These are phyloP conservation scores for Scleromitrula shiraiana DNA, from an alignment of 2,329 filamentous ascomycete genomes.

Conservation along the genomic window DNA sequence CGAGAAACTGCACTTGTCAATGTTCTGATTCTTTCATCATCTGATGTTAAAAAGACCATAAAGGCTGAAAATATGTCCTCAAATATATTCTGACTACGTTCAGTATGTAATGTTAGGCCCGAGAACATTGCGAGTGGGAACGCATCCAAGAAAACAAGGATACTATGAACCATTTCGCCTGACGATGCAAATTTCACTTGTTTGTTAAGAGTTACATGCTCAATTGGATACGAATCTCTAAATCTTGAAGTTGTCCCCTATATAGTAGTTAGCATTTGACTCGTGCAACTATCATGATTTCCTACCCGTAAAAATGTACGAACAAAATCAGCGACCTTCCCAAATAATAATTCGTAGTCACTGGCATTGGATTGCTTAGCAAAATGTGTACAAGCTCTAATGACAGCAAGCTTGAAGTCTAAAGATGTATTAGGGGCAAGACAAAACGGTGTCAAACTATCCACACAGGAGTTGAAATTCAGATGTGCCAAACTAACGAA, in stretches of 20 bases:
- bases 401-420: slow-evolving; percentile 53
- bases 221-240: slow-evolving; percentile 28
- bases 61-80: slow-evolving; percentile 26
- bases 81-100: slow-evolving; percentile 31
- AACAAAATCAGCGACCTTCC: slow-evolving; percentile 48
- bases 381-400: slow-evolving; percentile 57
- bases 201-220: slow-evolving; percentile 35
- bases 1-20: slow-evolving; percentile 25
- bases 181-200: slow-evolving; percentile 34
- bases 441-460: slow-evolving; percentile 48
- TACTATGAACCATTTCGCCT: slow-evolving; percentile 40
- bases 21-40: slow-evolving; percentile 28
- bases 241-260: slow-evolving; percentile 19
- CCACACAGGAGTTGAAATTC: slow-evolving; percentile 50
- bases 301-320: slow-evolving; percentile 47
- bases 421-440: slow-evolving; percentile 48
- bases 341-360: slow-evolving; percentile 48
- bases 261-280: slow-evolving; percentile 12
- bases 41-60: slow-evolving; percentile 24
- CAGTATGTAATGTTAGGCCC: slow-evolving; percentile 31
- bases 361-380: slow-evolving; percentile 42
- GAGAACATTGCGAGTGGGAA: slow-evolving; percentile 44
- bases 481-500: slow-evolving; percentile 58
- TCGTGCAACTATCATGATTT: not conserved
- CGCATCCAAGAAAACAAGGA: slow-evolving; percentile 49